Evolutionary conservation across 805 yeast genomes (phyloP).

Genomic region (Blastobotrys chiropterorum): DNA sequence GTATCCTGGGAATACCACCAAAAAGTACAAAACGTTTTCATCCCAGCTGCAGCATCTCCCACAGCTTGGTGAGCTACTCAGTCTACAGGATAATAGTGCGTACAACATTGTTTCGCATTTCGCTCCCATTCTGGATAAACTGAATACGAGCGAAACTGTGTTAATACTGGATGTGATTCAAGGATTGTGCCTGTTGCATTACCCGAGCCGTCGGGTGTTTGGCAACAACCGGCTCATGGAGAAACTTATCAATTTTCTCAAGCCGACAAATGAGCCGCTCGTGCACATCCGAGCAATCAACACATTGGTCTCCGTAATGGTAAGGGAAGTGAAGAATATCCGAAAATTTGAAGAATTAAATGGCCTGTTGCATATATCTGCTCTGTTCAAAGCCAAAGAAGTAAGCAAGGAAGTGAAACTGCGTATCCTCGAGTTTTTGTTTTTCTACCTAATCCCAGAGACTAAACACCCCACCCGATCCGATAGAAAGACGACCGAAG

Average conservation of each 20-base stretch:
- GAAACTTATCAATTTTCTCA: conserved; percentile 23
- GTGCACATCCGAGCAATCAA: conserved; percentile 42
- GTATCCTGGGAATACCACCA: not conserved
- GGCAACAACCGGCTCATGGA: conserved; percentile 37
- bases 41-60: not conserved
- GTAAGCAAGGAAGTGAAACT: conserved; percentile 51
- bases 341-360: conserved; percentile 51
- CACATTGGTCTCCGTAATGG: conserved; percentile 51
- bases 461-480: conserved; percentile 24
- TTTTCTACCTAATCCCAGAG: conserved; percentile 65
- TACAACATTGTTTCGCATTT: conserved; percentile 42
- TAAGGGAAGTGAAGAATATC: conserved; percentile 50
- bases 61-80: conserved; percentile 13
- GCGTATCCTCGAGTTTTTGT: conserved; percentile 60
- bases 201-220: conserved; percentile 47
- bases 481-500: conserved; percentile 36
- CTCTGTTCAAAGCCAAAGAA: conserved; percentile 34
- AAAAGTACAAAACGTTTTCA: not conserved
- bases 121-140: conserved; percentile 21
- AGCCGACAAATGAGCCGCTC: not conserved
- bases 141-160: conserved; percentile 11
- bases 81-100: conserved; percentile 45
- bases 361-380: conserved; percentile 52
- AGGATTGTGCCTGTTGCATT: conserved; percentile 57
- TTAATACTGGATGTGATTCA: conserved; percentile 40